A percentile compares a stretch with the other conserved stretches of the same genome.
phyloP scores from a whole-genome alignment of 2,329 filamentous ascomycete species.

The Sclerotinia sclerotiorum region DNA sequence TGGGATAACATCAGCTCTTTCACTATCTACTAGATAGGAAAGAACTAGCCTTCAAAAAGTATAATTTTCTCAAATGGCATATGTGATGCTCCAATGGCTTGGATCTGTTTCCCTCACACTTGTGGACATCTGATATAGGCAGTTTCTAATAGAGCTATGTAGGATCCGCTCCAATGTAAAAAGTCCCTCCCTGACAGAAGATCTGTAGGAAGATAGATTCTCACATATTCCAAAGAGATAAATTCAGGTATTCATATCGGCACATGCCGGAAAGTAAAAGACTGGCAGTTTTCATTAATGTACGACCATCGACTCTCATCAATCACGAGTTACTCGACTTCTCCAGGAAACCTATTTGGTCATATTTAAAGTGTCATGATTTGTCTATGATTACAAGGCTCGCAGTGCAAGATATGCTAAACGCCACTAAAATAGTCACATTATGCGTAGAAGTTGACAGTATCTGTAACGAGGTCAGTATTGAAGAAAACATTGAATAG shows the following conservation, averaged over 20 bases:
- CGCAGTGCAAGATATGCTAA: conserved; percentile 34
- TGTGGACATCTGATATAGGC: not conserved
- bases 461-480: conserved; percentile 30
- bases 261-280: not conserved
- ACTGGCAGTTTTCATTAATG: conserved; percentile 4
- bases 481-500: conserved; percentile 35
- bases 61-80: not conserved
- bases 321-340: conserved; percentile 8
- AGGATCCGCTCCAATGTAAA: not conserved
- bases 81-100: not conserved
- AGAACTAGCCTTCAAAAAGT: not conserved
- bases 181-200: not conserved
- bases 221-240: not conserved
- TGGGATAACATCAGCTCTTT: not conserved
- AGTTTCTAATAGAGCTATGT: not conserved
- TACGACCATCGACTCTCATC: conserved; percentile 2
- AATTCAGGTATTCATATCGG: not conserved
- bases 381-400: conserved; percentile 40
- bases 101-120: not conserved
- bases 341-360: not conserved
- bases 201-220: not conserved
- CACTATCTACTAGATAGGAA: not conserved
- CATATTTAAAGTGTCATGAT: conserved; percentile 27
- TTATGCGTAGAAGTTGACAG: conserved; percentile 39
- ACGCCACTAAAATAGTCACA: conserved; percentile 30